Evolutionary conservation across 768 basidiomycete species (phyloP).

Genomic region (Crepidotus variabilis): DNA sequence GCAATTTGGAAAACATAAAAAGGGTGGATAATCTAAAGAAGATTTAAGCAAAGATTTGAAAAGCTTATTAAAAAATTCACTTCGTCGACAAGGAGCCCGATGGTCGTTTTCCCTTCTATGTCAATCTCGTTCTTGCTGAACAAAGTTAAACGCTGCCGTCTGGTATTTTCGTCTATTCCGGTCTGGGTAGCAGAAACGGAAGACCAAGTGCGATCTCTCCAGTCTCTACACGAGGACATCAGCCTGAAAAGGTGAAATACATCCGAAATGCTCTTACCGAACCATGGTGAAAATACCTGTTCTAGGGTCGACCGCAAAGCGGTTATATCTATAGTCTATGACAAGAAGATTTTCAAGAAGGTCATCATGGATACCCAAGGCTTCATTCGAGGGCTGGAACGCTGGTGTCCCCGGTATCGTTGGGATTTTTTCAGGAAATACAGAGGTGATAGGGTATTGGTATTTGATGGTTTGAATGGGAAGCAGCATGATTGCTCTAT

Average conservation of each 20-base stretch:
- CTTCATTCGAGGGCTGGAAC: constrained; percentile 26
- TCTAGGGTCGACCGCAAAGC: constrained; percentile 82
- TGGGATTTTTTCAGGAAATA: constrained; percentile 51
- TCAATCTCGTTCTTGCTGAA: constrained; percentile 90
- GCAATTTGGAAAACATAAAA: constrained; percentile 99
- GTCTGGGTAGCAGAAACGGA: constrained; percentile 55
- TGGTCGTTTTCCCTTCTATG: constrained; percentile 80
- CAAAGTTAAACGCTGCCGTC: constrained; percentile 64
- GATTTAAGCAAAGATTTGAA: constrained; percentile 4
- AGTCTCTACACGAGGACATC: constrained; percentile 58
- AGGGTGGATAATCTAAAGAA: constrained; percentile 77
- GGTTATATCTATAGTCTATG: constrained; percentile 90
- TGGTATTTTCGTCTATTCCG: constrained; percentile 53
- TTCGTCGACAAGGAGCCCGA: constrained; percentile 83
- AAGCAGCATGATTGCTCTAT: constrained; percentile 78
- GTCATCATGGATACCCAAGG: constrained; percentile 27
- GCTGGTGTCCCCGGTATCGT: constrained; percentile 25
- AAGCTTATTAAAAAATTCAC: constrained; percentile 31
- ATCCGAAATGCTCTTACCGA: constrained; percentile 44
- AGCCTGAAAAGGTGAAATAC: constrained; percentile 1
- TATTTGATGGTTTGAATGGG: constrained; percentile 66
- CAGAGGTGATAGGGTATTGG: constrained; percentile 75
- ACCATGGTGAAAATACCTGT: constrained; percentile 81
- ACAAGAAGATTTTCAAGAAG: constrained; percentile 53
- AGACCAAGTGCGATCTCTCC: constrained; percentile 81